Evolutionary conservation across 345 rosid genomes (phyloP).

Genomic region (Psidium guajava): DNA sequence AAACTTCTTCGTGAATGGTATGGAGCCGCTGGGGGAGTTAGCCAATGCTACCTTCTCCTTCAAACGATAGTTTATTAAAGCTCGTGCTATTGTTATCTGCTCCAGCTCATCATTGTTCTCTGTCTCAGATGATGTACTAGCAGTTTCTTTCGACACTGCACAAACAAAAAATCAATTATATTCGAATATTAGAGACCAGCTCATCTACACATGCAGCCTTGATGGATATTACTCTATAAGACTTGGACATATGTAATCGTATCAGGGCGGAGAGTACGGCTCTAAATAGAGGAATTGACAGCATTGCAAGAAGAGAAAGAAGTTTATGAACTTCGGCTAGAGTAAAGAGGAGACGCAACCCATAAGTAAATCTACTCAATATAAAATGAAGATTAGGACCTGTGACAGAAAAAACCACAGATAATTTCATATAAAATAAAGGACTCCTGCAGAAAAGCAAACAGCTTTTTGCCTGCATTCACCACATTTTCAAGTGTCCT

Average conservation of each 20-base stretch:
- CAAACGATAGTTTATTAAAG: conserved; percentile 53
- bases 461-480: not conserved
- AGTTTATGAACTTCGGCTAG: not conserved
- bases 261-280: not conserved
- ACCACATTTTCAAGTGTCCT: not conserved
- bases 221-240: not conserved
- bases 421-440: not conserved
- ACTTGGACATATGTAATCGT: not conserved
- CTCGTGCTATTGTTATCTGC: conserved; percentile 82
- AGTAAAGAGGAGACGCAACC: not conserved
- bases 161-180: not conserved
- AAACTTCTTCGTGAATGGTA: conserved; percentile 65
- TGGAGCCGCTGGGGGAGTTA: conserved; percentile 35
- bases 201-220: not conserved
- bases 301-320: not conserved
- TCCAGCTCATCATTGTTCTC: conserved; percentile 85
- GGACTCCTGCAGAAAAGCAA: not conserved
- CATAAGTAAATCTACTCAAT: not conserved
- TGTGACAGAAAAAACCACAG: not conserved
- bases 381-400: not conserved
- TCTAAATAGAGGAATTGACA: not conserved
- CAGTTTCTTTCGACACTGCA: conserved; percentile 92
- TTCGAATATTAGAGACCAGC: not conserved
- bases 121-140: conserved; percentile 64
- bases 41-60: conserved; percentile 73